phyloP scores from a whole-genome alignment of 345 rosid genomes.

The Fremontodendron californicum region DNA sequence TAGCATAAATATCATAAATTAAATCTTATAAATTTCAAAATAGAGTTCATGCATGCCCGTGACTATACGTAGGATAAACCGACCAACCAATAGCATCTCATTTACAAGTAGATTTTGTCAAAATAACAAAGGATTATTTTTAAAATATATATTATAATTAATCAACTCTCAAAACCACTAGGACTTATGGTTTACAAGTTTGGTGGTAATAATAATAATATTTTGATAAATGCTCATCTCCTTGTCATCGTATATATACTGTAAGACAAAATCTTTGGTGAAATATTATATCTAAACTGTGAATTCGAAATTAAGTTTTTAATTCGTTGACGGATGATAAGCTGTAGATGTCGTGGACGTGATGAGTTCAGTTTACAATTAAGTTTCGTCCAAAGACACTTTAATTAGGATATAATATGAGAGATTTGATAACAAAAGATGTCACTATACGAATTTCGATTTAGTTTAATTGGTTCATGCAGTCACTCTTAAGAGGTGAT shows the following conservation, averaged over 20 bases:
- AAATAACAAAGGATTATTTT: not conserved
- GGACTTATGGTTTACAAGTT: not conserved
- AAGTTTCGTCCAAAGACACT: not conserved
- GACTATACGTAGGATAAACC: slow-evolving; percentile 30
- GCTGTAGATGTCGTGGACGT: not conserved
- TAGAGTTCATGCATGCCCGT: not conserved
- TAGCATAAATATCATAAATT: not conserved
- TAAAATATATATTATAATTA: no score
- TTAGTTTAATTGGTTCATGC: no score
- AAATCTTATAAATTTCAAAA: not conserved
- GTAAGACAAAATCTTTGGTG: not conserved
- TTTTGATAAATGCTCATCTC: not conserved
- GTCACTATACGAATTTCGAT: not conserved
- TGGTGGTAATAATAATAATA: not conserved
- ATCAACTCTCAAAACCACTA: not conserved
- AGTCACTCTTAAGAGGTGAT: no score
- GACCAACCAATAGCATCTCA: slow-evolving; percentile 34
- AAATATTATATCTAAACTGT: not conserved
- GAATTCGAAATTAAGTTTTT: not conserved
- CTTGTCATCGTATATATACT: not conserved
- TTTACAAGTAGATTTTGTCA: slow-evolving; percentile 19
- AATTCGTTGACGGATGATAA: not conserved
- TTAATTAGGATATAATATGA: not conserved
- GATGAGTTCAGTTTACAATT: not conserved
- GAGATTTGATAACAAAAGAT: not conserved